A percentile compares a stretch with the other conserved stretches of the same genome.
These are phyloP conservation scores for Casuarina glauca DNA, from an alignment of 306 rosid species.

Conservation along the genomic window DNA sequence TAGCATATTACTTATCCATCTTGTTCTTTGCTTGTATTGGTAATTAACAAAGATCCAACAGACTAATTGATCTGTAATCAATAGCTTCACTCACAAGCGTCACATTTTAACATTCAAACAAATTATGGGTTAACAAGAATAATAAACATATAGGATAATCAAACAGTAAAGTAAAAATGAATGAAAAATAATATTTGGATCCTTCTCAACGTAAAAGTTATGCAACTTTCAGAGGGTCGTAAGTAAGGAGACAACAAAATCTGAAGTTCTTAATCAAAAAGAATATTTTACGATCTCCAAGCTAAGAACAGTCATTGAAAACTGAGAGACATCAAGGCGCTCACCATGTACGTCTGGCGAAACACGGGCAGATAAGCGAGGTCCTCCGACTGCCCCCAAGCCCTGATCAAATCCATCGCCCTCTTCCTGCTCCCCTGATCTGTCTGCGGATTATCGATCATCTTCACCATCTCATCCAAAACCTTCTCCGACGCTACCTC, in stretches of 20 bases:
- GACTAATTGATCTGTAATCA: background rate
- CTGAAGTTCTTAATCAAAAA: too few species aligned
- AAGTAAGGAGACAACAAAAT: too few species aligned
- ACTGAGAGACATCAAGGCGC: background rate
- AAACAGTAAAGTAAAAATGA: background rate
- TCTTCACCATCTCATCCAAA: conserved; percentile 59
- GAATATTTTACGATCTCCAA: too few species aligned
- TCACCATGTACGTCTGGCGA: conserved; percentile 70
- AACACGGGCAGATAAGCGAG: conserved; percentile 81
- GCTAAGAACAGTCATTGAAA: background rate
- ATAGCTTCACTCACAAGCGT: background rate
- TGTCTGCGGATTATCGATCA: conserved; percentile 48
- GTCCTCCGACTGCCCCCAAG: conserved; percentile 83
- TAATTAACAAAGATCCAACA: background rate
- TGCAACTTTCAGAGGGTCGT: too few species aligned
- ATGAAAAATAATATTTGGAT: too few species aligned
- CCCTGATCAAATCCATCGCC: conserved; percentile 66
- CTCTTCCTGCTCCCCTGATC: conserved; percentile 36
- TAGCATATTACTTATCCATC: background rate
- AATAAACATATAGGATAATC: background rate
- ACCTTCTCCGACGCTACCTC: conserved; percentile 82
- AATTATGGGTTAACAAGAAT: background rate
- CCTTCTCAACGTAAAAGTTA: too few species aligned
- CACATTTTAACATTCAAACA: background rate
- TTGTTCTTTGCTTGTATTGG: background rate